phyloP scores from a whole-genome alignment of 2,329 filamentous ascomycete genomes.

The Cyphellophora europaea region DNA sequence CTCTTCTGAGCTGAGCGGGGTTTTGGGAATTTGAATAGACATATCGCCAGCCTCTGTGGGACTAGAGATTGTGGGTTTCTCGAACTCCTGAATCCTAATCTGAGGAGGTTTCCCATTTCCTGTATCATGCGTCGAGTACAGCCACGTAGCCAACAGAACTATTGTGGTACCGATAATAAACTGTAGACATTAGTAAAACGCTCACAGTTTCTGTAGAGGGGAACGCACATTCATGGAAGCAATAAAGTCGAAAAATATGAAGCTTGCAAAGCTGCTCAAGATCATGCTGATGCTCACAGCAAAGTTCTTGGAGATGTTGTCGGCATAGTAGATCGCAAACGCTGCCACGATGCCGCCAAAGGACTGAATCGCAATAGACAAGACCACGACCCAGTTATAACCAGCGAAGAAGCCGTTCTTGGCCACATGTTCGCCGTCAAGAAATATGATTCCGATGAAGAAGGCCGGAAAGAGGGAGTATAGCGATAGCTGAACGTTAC shows the following conservation, averaged over 20 bases:
- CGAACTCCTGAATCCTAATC: conserved; percentile 3
- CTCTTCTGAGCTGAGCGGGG: conserved; percentile 38
- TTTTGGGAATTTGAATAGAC: conserved; percentile 35
- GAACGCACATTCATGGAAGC: conserved; percentile 61
- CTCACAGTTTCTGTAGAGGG: background rate
- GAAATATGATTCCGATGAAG: conserved; percentile 75
- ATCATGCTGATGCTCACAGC: conserved; percentile 88
- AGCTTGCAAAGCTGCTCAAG: conserved; percentile 73
- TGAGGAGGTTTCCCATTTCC: conserved; percentile 49
- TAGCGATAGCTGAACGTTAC: conserved; percentile 89
- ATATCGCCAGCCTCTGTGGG: conserved; percentile 34
- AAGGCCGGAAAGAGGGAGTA: conserved; percentile 88
- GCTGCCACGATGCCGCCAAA: conserved; percentile 75
- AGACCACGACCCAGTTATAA: conserved; percentile 88
- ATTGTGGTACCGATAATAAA: conserved; percentile 71
- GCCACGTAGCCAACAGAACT: conserved; percentile 72
- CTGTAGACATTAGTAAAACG: conserved; percentile 38
- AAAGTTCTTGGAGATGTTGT: conserved; percentile 91
- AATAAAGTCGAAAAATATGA: conserved; percentile 74
- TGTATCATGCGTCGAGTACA: conserved; percentile 60
- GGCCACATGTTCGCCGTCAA: conserved; percentile 75
- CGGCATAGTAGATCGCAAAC: conserved; percentile 70
- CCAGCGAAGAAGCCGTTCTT: conserved; percentile 87
- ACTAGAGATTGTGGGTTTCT: conserved; percentile 50
- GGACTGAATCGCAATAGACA: conserved; percentile 72